These are phyloP conservation scores for Hylodesmum podocarpum DNA, from an alignment of 306 rosid genomes.

Conservation along the genomic window DNA sequence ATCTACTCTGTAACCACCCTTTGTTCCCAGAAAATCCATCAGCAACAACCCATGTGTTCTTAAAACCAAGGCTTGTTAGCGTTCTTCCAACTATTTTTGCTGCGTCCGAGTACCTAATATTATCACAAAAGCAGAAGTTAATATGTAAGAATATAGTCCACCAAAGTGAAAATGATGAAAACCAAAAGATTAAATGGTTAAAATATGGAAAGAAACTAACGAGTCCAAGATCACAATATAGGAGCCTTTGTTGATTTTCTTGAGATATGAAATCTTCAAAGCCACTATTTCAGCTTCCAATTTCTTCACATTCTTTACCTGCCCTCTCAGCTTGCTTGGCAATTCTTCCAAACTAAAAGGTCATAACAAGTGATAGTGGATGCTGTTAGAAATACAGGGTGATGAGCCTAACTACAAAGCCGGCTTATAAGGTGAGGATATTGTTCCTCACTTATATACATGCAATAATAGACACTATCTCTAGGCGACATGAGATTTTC, in stretches of 20 bases:
- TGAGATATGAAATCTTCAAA: constrained; percentile 76
- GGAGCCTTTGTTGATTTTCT: constrained; percentile 78
- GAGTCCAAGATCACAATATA: constrained; percentile 77
- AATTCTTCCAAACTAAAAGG: constrained; percentile 79
- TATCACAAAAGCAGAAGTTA: background rate
- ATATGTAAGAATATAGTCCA: background rate
- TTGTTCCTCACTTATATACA: no score
- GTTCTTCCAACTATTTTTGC: constrained; percentile 81
- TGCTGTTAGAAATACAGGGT: no score
- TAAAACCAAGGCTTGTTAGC: constrained; percentile 66
- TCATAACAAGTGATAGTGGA: constrained; percentile 1
- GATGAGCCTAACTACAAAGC: no score
- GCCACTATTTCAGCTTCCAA: constrained; percentile 92
- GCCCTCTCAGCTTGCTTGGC: constrained; percentile 74
- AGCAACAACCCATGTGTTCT: constrained; percentile 67
- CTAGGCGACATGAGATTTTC: no score
- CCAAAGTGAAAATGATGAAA: background rate
- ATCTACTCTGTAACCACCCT: constrained; percentile 94
- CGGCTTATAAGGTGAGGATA: no score
- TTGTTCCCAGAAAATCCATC: constrained; percentile 88
- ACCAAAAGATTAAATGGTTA: background rate
- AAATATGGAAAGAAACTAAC: constrained; percentile 45
- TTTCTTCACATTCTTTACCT: constrained; percentile 75
- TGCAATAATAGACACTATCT: no score
- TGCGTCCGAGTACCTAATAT: constrained; percentile 70